These are phyloP conservation scores for Millerozyma miso DNA, from an alignment of 805 yeast species.

Conservation along the genomic window DNA sequence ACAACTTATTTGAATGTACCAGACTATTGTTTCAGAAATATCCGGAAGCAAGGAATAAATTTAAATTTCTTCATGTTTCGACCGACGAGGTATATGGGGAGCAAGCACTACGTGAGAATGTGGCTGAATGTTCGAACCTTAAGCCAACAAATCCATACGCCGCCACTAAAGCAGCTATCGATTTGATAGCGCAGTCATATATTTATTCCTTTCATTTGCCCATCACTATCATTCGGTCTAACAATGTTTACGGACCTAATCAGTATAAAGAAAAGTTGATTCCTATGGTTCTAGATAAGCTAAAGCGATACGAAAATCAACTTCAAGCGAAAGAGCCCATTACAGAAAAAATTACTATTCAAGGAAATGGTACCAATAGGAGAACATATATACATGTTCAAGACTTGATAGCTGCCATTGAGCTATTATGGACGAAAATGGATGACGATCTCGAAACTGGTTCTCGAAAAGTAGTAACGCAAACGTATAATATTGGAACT, in stretches of 20 bases:
- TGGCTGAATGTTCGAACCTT: conserved; percentile 34
- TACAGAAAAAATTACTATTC: conserved; percentile 31
- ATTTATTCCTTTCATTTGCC: conserved; percentile 40
- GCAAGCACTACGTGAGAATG: conserved; percentile 12
- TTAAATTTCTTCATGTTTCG: conserved; percentile 43
- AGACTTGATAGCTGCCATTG: conserved; percentile 40
- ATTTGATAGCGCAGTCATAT: conserved; percentile 45
- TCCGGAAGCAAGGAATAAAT: conserved; percentile 3
- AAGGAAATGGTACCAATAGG: conserved; percentile 44
- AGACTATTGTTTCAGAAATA: conserved; percentile 11
- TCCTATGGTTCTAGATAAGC: conserved; percentile 23
- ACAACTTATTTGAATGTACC: conserved; percentile 41
- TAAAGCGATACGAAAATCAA: conserved; percentile 11
- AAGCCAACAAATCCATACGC: conserved; percentile 55
- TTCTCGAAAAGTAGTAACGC: neutral
- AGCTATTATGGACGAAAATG: conserved; percentile 18
- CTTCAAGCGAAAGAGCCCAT: conserved; percentile 4
- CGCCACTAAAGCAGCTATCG: conserved; percentile 53
- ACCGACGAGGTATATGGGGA: conserved; percentile 63
- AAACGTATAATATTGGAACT: conserved; percentile 21
- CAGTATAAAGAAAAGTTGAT: conserved; percentile 55
- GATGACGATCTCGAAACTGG: conserved; percentile 2
- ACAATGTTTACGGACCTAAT: conserved; percentile 50
- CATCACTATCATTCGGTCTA: conserved; percentile 40
- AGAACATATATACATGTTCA: conserved; percentile 43